Evolutionary conservation across 2,329 filamentous ascomycete genomes (phyloP), one percentile per base, ranked within the genome.

Genomic region (Acephala macrosclerotiorum): DNA sequence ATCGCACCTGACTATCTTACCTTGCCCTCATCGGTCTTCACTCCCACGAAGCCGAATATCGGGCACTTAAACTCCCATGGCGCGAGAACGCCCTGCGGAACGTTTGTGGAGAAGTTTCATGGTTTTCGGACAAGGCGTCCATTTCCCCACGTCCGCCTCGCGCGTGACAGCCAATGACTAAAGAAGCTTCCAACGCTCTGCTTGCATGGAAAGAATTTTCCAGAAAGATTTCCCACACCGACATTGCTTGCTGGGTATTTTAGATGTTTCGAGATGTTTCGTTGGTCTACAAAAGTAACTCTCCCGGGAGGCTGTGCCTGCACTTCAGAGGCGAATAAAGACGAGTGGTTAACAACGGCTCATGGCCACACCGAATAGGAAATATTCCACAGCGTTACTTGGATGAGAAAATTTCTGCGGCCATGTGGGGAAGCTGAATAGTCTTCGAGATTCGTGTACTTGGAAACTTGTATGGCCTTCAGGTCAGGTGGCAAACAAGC

Each of bases 231-330:
- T 53, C 49, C 49, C 49, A 33, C 25, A 18, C 49, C 22, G 18
- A 26, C n/a, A 53, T 53, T 53, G 2, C 22, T 33, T 53, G 14
- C 49, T 14, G 14, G 49, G 14, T 3, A 7, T 53, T n/a, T 49
- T 2, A 22, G 45, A 49, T 22, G 8, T 49, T 22, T n/a, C n/a
- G 45, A 20, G 45, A 49, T 33, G 29, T 33, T 33, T 33, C 29
- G 29, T 33, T 33, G 29, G 29, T 33, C 38, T n/a, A n/a, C n/a
- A n/a, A n/a, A n/a, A n/a, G n/a, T n/a, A n/a, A n/a, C 3, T 42
- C 18, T 42, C 12, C 38, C 38, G 38, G 3, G 45, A 49, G 49
- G 49, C 49, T 53, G 49, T 53, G 49, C 49, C 26, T 20, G n/a
- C 16, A 20, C 16, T 6, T 25, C 45, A n/a, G 25, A 33, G 49